Base-by-base conservation (phyloP, 73 alveolate species). In the Paramecium bursaria region DNA sequence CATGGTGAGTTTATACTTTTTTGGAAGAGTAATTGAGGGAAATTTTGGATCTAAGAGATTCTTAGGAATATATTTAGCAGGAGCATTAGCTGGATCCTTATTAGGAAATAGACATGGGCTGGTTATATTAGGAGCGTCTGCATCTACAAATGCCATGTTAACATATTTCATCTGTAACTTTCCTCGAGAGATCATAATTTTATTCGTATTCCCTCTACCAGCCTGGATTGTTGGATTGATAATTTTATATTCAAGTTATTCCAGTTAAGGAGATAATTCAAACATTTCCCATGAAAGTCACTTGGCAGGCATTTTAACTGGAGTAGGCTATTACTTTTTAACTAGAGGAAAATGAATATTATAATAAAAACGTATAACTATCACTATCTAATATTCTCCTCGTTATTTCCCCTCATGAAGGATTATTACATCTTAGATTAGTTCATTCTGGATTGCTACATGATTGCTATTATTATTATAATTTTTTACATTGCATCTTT, bases 221-320 rank as follows among this genome's bases (percentile, higher is more conserved):
- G 82, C 82, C 19, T 67, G 82, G 82, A 21, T 67, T 11, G 82
- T 67, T 15, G 82, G 82, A 67, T 67, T 67, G 10, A 15, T 67
- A 4, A 33, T 67, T 4, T 15, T 67, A 9, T 67, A 42, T 5
- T 42, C 33, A 67, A 35, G 60, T 10, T 67, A 57, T 53, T 19
- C 76, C 17, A 50, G 57, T 9, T 42, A 31, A 67, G 82, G 54
- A 31, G 35, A 42, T 21, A 57, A 57, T 15, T 14, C 47, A 10
- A 47, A 57, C 21, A 42, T 67, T 35, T 53, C 60, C 9, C 82
- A 67, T 67, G 53, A 31, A 39, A 57, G 47, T 21, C 82, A 67
- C 29, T 23, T 67, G 23, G 60, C 60, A 4, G 61, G 82, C 44
- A 31, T 15, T 21, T 67, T 67, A 4, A 46, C 60, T 21, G 82